Evolutionary conservation across 371 early-diverging fungal genomes (phyloP), one percentile per base, ranked within the genome.

Genomic region (Lichtheimia hyalospora): DNA sequence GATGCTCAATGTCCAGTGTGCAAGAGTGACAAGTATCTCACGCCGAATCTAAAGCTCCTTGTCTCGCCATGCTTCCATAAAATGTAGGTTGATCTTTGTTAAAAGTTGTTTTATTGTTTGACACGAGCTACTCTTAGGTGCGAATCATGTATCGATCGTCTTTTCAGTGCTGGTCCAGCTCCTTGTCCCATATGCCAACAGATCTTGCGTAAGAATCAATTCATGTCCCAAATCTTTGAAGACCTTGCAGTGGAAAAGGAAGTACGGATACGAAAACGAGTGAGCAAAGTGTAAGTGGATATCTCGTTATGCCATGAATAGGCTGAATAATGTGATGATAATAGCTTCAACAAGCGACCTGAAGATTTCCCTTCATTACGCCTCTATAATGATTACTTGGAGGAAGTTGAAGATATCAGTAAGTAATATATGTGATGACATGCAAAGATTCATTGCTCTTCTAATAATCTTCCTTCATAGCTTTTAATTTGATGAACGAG

Each of bases 51-150:
- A 79, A 91, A 90, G 67, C 83, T 99, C 21, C 86, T 95, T 40
- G 96, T 97, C 18, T 92, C 94, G 49, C 96, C 97, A 16, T 99
- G 99, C 74, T 97, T 95, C 69, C 99, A 99, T 81, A 96, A 93
- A 75, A 92, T 98, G 94, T 95, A 85, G 16, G 7, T 18, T 28
- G 42, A 12, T 8, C 5, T 13, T 52, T 53, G 6, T 6, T 28
- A n/a, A 1, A 42, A 1, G 16, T 28, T n/a, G 42, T 49, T 49
- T 7, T 23, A 2, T 24, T 46, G 14, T n/a, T 27, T 20, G 14
- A 46, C 39, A 6, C 12, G 18, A 8, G n/a, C 6, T 28, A 8
- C 34, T 59, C 6, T 55, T 68, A 92, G 92, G 91, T 97, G 98
- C 67, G 94, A 93, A 61, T 83, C 83, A 16, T 98, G 97, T 71